phyloP scores from a whole-genome alignment of 495 filamentous ascomycete genomes.

The Extremus antarcticus region DNA sequence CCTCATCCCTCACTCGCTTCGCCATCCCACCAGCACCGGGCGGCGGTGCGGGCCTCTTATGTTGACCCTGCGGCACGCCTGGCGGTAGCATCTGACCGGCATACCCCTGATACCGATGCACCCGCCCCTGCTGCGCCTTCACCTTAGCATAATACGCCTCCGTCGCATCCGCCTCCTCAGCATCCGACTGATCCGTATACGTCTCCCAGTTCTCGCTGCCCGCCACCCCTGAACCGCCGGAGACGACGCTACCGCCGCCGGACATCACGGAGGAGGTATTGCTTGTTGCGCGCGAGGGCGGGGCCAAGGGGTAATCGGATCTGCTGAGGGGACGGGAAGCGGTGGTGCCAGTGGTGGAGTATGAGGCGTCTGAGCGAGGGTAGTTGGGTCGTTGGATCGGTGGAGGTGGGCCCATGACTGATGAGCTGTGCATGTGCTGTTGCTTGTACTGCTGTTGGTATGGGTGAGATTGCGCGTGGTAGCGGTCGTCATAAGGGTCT shows the following conservation, averaged over 20 bases:
- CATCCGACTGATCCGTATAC: conserved; percentile 61
- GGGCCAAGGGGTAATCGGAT: conserved; percentile 12
- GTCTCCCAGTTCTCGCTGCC: conserved; percentile 96
- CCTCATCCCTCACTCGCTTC: conserved; percentile 24
- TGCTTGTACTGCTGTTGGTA: conserved; percentile 17
- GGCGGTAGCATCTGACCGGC: conserved; percentile 50
- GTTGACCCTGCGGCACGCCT: no score
- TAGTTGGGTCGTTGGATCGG: conserved; percentile 33
- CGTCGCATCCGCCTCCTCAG: conserved; percentile 39
- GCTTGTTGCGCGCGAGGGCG: conserved; percentile 20
- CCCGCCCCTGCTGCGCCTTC: conserved; percentile 24
- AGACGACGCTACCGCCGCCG: conserved; percentile 9
- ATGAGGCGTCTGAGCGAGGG: conserved; percentile 12
- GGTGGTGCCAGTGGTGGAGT: background rate
- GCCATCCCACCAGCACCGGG: no score
- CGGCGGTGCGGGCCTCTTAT: conserved; percentile 39
- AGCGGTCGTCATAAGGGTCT: conserved; percentile 70
- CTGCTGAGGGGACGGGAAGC: conserved; percentile 6
- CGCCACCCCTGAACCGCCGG: conserved; percentile 50
- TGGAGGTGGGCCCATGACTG: conserved; percentile 32
- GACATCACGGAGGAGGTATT: conserved; percentile 14
- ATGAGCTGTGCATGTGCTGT: conserved; percentile 40
- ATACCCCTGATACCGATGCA: conserved; percentile 32
- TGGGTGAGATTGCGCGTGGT: conserved; percentile 9
- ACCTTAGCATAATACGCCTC: conserved; percentile 25